Conservation (phyloP, 2,329 filamentous ascomycete genomes). For the Ascosphaera pollenicola region DNA sequence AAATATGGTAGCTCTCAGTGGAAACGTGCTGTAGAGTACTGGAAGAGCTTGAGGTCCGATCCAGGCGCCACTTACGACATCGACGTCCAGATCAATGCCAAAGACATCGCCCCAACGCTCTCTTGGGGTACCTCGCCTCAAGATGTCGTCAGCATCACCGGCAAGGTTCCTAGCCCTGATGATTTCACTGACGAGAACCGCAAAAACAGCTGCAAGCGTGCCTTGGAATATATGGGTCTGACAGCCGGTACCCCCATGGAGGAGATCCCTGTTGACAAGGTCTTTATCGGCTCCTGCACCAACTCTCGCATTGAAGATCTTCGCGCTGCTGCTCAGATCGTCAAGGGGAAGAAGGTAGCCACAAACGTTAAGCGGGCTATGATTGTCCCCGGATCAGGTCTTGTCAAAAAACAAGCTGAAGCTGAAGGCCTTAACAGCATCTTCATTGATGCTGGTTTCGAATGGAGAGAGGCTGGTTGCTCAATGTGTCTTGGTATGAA, state of each 20-base stretch:
- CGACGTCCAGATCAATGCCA: conserved; percentile 72
- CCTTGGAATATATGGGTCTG: conserved; percentile 93
- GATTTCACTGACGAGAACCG: conserved; percentile 61
- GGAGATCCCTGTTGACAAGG: conserved; percentile 81
- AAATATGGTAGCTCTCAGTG: conserved; percentile 67
- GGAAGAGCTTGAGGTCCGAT: conserved; percentile 69
- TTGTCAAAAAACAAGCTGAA: conserved; percentile 84
- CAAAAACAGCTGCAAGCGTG: conserved; percentile 56
- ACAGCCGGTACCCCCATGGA: conserved; percentile 71
- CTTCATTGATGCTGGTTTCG: conserved; percentile 78
- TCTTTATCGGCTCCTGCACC: conserved; percentile 96
- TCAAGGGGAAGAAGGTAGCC: conserved; percentile 72
- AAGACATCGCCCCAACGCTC: conserved; percentile 81
- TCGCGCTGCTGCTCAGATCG: conserved; percentile 62
- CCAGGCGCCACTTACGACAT: conserved; percentile 74
- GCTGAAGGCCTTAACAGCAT: conserved; percentile 81
- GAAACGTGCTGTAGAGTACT: conserved; percentile 73
- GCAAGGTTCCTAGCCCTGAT: conserved; percentile 71
- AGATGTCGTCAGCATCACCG: conserved; percentile 87
- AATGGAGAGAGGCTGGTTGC: conserved; percentile 96
- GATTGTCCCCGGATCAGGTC: conserved; percentile 87
- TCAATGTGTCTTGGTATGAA: conserved; percentile 99
- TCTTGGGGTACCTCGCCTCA: conserved; percentile 96
- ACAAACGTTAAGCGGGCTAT: conserved; percentile 80
- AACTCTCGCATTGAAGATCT: conserved; percentile 95